Percentiles rank a stretch among this genome's conserved stretches.
phyloP scores from a whole-genome alignment of 192 early-diverging fungal genomes.

The Globomyces pollinis-pini region DNA sequence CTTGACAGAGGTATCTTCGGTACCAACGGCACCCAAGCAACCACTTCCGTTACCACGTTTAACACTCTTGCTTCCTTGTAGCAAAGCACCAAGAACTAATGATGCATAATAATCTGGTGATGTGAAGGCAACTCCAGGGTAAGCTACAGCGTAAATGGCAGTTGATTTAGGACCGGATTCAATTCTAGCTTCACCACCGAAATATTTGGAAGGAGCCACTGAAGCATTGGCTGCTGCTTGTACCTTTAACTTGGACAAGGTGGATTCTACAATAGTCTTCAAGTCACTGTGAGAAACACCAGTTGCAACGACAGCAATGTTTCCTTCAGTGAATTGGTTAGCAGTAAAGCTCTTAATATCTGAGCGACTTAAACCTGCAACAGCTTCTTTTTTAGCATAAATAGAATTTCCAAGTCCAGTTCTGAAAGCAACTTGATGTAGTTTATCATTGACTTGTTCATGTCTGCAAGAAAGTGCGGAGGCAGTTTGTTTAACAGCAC shows the following conservation, averaged over 20 bases:
- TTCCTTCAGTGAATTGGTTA: slow-evolving; percentile 59
- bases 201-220: slow-evolving; percentile 53
- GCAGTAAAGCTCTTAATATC: slow-evolving; percentile 68
- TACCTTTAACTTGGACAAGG: slow-evolving; percentile 39
- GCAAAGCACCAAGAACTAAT: slow-evolving; percentile 40
- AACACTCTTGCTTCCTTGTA: slow-evolving; percentile 32
- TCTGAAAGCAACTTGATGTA: slow-evolving; percentile 89
- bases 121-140: slow-evolving; percentile 56
- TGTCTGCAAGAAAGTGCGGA: slow-evolving; percentile 56
- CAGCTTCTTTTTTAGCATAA: slow-evolving; percentile 60
- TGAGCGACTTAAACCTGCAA: slow-evolving; percentile 53
- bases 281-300: slow-evolving; percentile 73
- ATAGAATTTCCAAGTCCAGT: slow-evolving; percentile 91
- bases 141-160: slow-evolving; percentile 75
- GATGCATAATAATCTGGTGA: slow-evolving; percentile 57
- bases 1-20: slow-evolving; percentile 37
- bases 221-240: slow-evolving; percentile 8
- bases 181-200: slow-evolving; percentile 78
- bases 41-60: slow-evolving; percentile 37
- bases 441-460: slow-evolving; percentile 62
- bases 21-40: slow-evolving; percentile 59
- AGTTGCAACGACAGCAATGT: slow-evolving; percentile 77
- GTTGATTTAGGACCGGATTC: slow-evolving; percentile 41
- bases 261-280: slow-evolving; percentile 52
- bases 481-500: slow-evolving; percentile 58